Evolutionary conservation across 495 filamentous ascomycete genomes (phyloP), one percentile per base, ranked within the genome.

Genomic region (Darksidea phi): DNA sequence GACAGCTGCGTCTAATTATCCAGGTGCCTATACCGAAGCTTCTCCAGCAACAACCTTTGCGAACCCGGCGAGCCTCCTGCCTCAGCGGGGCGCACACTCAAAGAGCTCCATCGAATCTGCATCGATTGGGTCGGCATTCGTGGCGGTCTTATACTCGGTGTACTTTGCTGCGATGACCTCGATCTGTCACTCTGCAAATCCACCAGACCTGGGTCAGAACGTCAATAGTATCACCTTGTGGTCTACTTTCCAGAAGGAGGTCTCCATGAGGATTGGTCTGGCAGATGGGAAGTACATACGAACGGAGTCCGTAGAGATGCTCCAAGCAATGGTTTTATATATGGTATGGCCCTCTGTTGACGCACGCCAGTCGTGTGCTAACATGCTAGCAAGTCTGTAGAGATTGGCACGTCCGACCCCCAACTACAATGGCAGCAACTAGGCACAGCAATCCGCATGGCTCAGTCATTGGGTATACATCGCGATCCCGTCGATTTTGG

Each of bases 151-250:
- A 8, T 59, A 21, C 32, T 23, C 57, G 1, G 63, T 61, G 12
- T 66, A 66, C 48, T 66, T 61, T 50, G 63, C 63, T 17, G 56
- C 57, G n/a, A 15, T 57, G 6, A 18, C 54, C 18, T 55, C 63
- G 6, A 46, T 66, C 12, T 54, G 51, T 13, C 38, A 60, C 18
- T 48, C 32, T 23, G 49, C 57, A 18, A 46, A 41, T 41, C 50
- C 45, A 13, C 56, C 56, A 10, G 48, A 55, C 34, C 37, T 66
- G 1, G 57, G 49, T 13, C 45, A 50, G 26, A 41, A 60, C n/a
- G 26, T 61, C 42, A 48, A 56, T 50, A 24, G 24, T 17, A 18
- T 58, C 17, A 34, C 17, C 28, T 48, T 67, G n/a, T 47, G 46
- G 11, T 6, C 51, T 6, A 48, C 51, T 8, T 54, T 61, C 37